Conservation (phyloP, 345 rosid species). For the Gossypium raimondii region DNA sequence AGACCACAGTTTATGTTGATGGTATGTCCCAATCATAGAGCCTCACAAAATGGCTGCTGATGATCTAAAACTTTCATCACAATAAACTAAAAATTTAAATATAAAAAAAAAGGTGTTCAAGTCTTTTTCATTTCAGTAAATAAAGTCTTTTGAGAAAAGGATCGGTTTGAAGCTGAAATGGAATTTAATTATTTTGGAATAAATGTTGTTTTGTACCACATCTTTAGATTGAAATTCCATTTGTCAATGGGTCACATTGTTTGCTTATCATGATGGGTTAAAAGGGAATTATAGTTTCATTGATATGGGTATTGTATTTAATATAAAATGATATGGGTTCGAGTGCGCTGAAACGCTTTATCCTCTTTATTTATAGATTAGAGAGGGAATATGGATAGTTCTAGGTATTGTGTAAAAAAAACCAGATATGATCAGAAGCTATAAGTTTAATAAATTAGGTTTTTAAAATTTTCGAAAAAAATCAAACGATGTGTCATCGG, state of each 20-base stretch:
- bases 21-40: not conserved
- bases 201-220: constrained; percentile 18
- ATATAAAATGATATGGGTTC: rapidly evolving
- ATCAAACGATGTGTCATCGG: too few relatives aligned
- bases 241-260: not conserved
- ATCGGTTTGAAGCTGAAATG: not conserved
- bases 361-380: too few relatives aligned
- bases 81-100: too few relatives aligned
- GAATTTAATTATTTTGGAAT: not conserved
- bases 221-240: constrained; percentile 19
- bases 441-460: too few relatives aligned
- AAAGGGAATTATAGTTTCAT: rapidly evolving
- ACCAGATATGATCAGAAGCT: rapidly evolving
- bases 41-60: not conserved
- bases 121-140: not conserved
- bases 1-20: not conserved
- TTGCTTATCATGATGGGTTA: not conserved
- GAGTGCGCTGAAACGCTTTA: rapidly evolving
- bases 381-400: rapidly evolving
- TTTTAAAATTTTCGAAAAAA: too few relatives aligned
- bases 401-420: too few relatives aligned
- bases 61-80: not conserved
- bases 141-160: not conserved
- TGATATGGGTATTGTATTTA: rapidly evolving
- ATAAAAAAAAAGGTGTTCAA: too few relatives aligned